phyloP scores from a whole-genome alignment of 768 basidiomycete genomes.

The Termitomyces sp. region DNA sequence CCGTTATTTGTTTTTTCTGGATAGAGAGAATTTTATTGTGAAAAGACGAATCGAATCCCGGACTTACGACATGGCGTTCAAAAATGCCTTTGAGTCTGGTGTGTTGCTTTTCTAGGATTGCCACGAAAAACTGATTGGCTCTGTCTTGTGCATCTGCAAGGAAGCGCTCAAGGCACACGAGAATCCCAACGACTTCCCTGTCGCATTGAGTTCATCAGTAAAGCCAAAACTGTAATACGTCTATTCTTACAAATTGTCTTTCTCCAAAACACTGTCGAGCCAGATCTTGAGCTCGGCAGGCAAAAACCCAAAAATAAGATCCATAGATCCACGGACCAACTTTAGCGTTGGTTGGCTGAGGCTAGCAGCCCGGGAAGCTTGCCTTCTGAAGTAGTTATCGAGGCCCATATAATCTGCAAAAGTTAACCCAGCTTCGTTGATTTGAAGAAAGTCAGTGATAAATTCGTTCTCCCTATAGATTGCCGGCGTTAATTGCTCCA shows the following conservation, averaged over 20 bases:
- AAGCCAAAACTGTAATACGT: neutral
- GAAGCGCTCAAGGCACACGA: constrained; percentile 73
- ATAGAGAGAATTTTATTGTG: neutral
- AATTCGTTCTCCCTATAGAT: constrained; percentile 86
- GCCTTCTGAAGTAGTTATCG: constrained; percentile 90
- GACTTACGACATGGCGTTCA: constrained; percentile 67
- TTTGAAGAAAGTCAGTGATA: constrained; percentile 87
- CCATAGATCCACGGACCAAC: constrained; percentile 84
- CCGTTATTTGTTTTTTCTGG: constrained; percentile 82
- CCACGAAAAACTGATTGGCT: constrained; percentile 67
- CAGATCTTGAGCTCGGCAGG: constrained; percentile 77
- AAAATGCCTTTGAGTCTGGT: constrained; percentile 68
- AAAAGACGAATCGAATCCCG: neutral
- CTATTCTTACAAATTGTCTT: constrained; percentile 63
- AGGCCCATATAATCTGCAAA: constrained; percentile 95
- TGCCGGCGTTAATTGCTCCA: constrained; percentile 70
- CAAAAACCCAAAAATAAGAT: constrained; percentile 92
- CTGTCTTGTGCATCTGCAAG: constrained; percentile 74
- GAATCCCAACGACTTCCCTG: constrained; percentile 83
- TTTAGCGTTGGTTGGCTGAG: constrained; percentile 68
- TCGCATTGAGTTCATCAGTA: constrained; percentile 3
- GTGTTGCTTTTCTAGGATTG: constrained; percentile 78
- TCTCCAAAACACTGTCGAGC: constrained; percentile 73
- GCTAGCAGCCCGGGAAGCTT: constrained; percentile 71
- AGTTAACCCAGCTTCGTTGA: constrained; percentile 82